These are phyloP conservation scores for Ascoidea rubescens DNA, from an alignment of 805 yeast genomes.

Conservation along the genomic window DNA sequence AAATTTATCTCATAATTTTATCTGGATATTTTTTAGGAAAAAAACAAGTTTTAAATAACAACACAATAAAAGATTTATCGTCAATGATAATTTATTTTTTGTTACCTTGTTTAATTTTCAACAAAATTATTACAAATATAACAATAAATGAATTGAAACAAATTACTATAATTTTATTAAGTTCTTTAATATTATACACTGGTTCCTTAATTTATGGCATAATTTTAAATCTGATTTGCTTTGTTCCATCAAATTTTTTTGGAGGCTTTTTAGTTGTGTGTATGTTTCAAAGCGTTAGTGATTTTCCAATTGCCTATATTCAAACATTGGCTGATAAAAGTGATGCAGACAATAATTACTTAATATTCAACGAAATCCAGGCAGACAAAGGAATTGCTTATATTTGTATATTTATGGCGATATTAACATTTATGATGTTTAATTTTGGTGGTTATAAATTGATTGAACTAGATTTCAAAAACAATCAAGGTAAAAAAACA, in stretches of 20 bases:
- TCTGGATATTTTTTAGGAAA: conserved; percentile 55
- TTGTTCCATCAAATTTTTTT: conserved; percentile 57
- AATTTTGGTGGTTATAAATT: conserved; percentile 63
- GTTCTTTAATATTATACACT: conserved; percentile 25
- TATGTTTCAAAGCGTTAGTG: conserved; percentile 65
- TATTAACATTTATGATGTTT: conserved; percentile 56
- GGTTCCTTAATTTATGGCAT: conserved; percentile 32
- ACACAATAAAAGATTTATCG: conserved; percentile 56
- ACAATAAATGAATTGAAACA: conserved; percentile 55
- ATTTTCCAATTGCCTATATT: conserved; percentile 73
- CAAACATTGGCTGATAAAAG: conserved; percentile 54
- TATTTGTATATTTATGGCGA: conserved; percentile 61
- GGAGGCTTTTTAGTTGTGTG: conserved; percentile 70
- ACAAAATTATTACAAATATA: conserved; percentile 54
- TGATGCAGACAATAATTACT: conserved; percentile 3
- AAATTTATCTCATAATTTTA: conserved; percentile 59
- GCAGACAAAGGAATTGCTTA: conserved; percentile 74
- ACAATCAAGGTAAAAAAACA: conserved; percentile 8
- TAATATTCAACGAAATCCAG: conserved; percentile 39
- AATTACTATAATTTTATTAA: conserved; percentile 48
- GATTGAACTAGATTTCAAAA: conserved; percentile 54
- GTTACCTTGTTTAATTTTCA: conserved; percentile 64
- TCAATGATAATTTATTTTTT: conserved; percentile 53
- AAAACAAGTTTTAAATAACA: conserved; percentile 47
- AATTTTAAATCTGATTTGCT: conserved; percentile 29